These are phyloP conservation scores for Favolaschia claudopus DNA, from an alignment of 768 basidiomycete species.

Conservation along the genomic window DNA sequence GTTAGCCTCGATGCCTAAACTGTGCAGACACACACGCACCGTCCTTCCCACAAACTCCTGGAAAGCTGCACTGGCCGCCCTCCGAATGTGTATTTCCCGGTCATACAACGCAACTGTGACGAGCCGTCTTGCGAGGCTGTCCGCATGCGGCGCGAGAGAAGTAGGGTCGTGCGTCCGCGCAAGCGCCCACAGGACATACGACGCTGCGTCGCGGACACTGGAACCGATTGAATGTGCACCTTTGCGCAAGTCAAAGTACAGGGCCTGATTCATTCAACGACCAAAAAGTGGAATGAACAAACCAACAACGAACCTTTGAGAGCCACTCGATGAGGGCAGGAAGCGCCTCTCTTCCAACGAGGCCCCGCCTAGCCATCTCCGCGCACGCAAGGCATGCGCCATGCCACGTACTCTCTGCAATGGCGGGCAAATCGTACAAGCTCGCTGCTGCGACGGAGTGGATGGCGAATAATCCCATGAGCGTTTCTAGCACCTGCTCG, in stretches of 20 bases:
- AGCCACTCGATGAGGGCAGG: conserved; percentile 78
- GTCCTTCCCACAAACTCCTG: conserved; percentile 96
- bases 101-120: conserved; percentile 88
- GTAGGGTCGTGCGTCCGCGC: conserved; percentile 77
- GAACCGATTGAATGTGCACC: conserved; percentile 94
- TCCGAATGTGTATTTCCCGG: conserved; percentile 91
- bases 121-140: conserved; percentile 71
- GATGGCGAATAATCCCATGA: conserved; percentile 78
- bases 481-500: conserved; percentile 82
- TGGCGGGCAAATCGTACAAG: conserved; percentile 74
- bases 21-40: conserved; percentile 54
- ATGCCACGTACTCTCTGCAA: conserved; percentile 93
- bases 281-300: conserved; percentile 1
- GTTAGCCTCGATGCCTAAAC: not conserved
- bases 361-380: conserved; percentile 86
- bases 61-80: conserved; percentile 97
- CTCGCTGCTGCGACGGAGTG: conserved; percentile 71
- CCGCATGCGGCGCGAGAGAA: conserved; percentile 66
- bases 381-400: conserved; percentile 92
- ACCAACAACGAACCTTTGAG: conserved; percentile 63
- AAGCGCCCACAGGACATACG: conserved; percentile 95
- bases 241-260: conserved; percentile 92
- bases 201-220: conserved; percentile 92
- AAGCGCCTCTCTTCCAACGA: conserved; percentile 67
- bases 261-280: conserved; percentile 61